Percentiles rank a stretch among this genome's conserved stretches.
Evolutionary conservation across 306 rosid genomes (phyloP).

Genomic region (Prinsepia uniflora): DNA sequence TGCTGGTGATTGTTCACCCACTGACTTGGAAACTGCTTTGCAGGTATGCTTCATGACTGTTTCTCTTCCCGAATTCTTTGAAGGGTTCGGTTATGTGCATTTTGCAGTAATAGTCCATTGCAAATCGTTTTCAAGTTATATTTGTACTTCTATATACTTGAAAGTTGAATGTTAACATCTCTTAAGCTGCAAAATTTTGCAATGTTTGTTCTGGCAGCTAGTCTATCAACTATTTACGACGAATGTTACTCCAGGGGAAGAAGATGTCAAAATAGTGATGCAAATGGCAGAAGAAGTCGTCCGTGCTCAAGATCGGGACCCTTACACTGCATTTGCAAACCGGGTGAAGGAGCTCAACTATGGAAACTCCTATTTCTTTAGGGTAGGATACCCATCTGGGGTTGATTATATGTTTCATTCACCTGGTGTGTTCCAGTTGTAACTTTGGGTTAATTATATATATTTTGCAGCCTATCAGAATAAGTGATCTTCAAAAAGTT

Average conservation of each 20-base stretch:
- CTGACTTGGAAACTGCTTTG: conserved; percentile 96
- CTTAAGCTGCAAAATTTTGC: conserved; percentile 10
- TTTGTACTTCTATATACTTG: no score
- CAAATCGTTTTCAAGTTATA: no score
- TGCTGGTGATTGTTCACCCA: conserved; percentile 90
- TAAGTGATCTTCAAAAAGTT: conserved; percentile 76
- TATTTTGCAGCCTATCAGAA: conserved; percentile 67
- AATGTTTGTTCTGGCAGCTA: conserved; percentile 57
- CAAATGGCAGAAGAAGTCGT: conserved; percentile 99
- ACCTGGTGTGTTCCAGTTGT: conserved; percentile 14
- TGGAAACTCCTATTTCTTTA: conserved; percentile 91
- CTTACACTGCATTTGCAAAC: conserved; percentile 84
- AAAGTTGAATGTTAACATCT: not conserved
- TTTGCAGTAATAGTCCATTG: no score
- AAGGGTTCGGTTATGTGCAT: no score
- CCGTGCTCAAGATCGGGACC: conserved; percentile 93
- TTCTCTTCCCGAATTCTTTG: not conserved
- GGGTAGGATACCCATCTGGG: conserved; percentile 44
- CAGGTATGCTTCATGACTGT: conserved; percentile 57
- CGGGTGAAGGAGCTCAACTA: conserved; percentile 97
- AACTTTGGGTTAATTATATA: conserved; percentile 24
- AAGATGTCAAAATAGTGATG: conserved; percentile 91
- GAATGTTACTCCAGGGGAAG: conserved; percentile 71
- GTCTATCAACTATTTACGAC: conserved; percentile 88
- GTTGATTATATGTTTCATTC: conserved; percentile 19